A percentile compares a stretch with the other conserved stretches of the same genome.
phyloP scores from a whole-genome alignment of 2,329 filamentous ascomycete genomes.

The Cladosporium sp. region DNA sequence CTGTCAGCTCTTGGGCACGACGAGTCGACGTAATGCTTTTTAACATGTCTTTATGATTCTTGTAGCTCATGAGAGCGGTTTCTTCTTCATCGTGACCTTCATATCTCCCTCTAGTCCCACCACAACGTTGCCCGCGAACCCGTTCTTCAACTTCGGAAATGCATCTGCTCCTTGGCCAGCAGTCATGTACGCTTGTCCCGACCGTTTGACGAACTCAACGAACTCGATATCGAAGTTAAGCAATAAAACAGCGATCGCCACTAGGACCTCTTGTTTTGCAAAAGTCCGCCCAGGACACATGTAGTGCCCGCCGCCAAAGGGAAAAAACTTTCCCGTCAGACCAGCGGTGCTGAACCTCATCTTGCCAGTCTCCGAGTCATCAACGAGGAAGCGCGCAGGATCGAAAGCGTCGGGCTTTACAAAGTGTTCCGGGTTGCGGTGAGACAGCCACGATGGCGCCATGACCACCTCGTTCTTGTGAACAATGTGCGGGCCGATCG shows the following conservation, averaged over 20 bases:
- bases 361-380: slow-evolving; percentile 25
- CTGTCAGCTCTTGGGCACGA: no score
- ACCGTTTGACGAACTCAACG: slow-evolving; percentile 11
- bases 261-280: slow-evolving; percentile 27
- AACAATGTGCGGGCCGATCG: slow-evolving; percentile 19
- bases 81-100: slow-evolving; percentile 18
- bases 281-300: slow-evolving; percentile 26
- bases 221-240: slow-evolving; percentile 22
- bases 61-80: neutral
- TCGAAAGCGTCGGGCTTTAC: slow-evolving; percentile 24
- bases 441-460: slow-evolving; percentile 27
- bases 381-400: slow-evolving; percentile 27
- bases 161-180: slow-evolving; percentile 10
- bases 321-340: slow-evolving; percentile 32
- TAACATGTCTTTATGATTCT: neutral
- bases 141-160: slow-evolving; percentile 22
- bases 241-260: slow-evolving; percentile 21
- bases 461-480: slow-evolving; percentile 25
- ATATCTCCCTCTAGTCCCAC: slow-evolving; percentile 23
- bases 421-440: slow-evolving; percentile 27
- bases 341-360: slow-evolving; percentile 28
- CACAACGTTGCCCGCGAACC: slow-evolving; percentile 23
- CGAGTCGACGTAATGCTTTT: neutral
- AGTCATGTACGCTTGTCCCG: neutral
- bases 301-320: slow-evolving; percentile 29